Percentiles rank a stretch among this genome's conserved stretches.
Evolutionary conservation across 352 stramenopile genomes (phyloP).

Genomic region (Ochromonadaceae sp.): DNA sequence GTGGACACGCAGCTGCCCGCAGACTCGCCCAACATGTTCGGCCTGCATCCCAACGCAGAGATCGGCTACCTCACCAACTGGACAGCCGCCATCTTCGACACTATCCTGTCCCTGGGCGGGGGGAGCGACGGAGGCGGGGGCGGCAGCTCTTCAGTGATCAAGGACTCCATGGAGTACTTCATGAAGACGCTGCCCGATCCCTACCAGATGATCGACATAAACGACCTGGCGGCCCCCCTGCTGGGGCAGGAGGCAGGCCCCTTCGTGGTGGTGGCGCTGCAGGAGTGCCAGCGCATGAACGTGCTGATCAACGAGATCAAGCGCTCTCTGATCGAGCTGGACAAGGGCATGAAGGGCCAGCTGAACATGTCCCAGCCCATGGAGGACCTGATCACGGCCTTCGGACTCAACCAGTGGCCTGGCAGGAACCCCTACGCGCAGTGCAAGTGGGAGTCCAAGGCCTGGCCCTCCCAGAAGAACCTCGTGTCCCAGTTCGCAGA

Average conservation of each 20-base stretch:
- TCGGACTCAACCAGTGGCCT: slow-evolving; percentile 41
- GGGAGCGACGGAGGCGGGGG: slow-evolving; percentile 39
- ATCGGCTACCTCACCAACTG: slow-evolving; percentile 83
- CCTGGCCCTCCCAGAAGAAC: slow-evolving; percentile 83
- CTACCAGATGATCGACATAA: slow-evolving; percentile 77
- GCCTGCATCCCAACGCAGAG: slow-evolving; percentile 82
- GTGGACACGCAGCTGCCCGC: slow-evolving; percentile 78
- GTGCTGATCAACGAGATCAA: slow-evolving; percentile 71
- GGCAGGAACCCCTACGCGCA: slow-evolving; percentile 32
- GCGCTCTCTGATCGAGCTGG: slow-evolving; percentile 68
- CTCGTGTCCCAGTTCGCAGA: slow-evolving; percentile 72
- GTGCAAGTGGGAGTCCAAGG: slow-evolving; percentile 84
- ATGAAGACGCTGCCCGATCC: slow-evolving; percentile 64
- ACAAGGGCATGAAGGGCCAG: slow-evolving; percentile 85
- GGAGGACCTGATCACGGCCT: slow-evolving; percentile 75
- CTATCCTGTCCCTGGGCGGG: slow-evolving; percentile 49
- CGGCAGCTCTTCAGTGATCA: slow-evolving; percentile 53
- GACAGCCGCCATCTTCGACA: slow-evolving; percentile 74
- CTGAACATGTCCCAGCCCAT: slow-evolving; percentile 86
- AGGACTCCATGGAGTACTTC: slow-evolving; percentile 69
- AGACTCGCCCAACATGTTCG: slow-evolving; percentile 75
- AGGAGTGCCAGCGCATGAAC: slow-evolving; percentile 88
- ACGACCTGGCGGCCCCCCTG: slow-evolving; percentile 59
- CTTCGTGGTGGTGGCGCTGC: slow-evolving; percentile 80
- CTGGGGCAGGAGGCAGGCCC: slow-evolving; percentile 62